Percentiles rank a stretch among this genome's conserved stretches.
Evolutionary conservation across 352 stramenopile species (phyloP).

Genomic region (Phytophthora kernoviae): DNA sequence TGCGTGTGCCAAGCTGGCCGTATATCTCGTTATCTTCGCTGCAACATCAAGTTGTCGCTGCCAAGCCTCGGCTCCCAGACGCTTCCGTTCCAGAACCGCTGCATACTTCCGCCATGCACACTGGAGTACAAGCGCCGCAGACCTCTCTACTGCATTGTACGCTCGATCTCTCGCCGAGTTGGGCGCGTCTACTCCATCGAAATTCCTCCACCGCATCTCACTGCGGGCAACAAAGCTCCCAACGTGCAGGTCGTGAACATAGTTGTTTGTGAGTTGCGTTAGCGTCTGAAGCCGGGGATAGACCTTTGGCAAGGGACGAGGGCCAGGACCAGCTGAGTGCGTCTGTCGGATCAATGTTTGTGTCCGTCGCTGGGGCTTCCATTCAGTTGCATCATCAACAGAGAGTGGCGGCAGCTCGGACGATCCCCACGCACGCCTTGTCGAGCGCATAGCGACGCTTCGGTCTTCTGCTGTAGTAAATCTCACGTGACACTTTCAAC

Average conservation of each 20-base stretch:
- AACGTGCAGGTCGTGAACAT: slow-evolving; percentile 40
- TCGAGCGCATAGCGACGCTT: slow-evolving; percentile 25
- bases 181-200: slow-evolving; percentile 33
- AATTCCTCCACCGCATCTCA: slow-evolving; percentile 40
- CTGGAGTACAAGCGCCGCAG: slow-evolving; percentile 57
- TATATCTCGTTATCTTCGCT: slow-evolving; percentile 39
- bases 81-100: slow-evolving; percentile 30
- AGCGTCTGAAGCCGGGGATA: slow-evolving; percentile 56
- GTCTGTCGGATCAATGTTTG: slow-evolving; percentile 2
- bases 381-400: slow-evolving; percentile 3
- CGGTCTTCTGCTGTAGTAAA: slow-evolving; percentile 5
- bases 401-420: slow-evolving; percentile 17
- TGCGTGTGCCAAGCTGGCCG: slow-evolving; percentile 11
- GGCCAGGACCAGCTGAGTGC: neutral
- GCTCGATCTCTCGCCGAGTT: slow-evolving; percentile 28
- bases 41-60: slow-evolving; percentile 46
- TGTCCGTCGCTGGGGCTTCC: slow-evolving; percentile 9
- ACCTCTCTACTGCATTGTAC: slow-evolving; percentile 29
- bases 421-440: slow-evolving; percentile 11
- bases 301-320: slow-evolving; percentile 20
- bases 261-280: slow-evolving; percentile 40
- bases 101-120: slow-evolving; percentile 43
- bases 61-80: slow-evolving; percentile 35
- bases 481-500: no score
- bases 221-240: slow-evolving; percentile 57